Evolutionary conservation across 1,284 basidiomycete species (phyloP).

Genomic region (Cutaneotrichosporon mucoides): DNA sequence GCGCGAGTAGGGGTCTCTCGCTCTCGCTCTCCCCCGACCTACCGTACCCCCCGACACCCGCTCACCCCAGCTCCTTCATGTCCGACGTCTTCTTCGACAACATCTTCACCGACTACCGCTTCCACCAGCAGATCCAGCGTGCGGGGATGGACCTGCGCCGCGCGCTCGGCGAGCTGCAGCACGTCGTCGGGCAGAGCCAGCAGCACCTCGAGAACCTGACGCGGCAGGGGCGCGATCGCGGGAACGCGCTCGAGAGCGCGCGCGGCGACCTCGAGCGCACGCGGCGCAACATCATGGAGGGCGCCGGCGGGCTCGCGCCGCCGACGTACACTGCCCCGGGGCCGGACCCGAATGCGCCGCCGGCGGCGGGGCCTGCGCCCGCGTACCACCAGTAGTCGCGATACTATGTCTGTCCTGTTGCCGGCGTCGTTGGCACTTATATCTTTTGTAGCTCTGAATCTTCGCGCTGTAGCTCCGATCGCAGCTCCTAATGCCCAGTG

Average conservation of each 20-base stretch:
- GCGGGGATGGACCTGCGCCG: background rate
- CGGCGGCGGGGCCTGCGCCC: no score
- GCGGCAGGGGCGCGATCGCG: background rate
- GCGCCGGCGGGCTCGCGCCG: background rate
- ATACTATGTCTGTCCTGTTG: no score
- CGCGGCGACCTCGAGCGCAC: slow-evolving; percentile 8
- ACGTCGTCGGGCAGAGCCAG: slow-evolving; percentile 3
- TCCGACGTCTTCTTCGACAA: slow-evolving; percentile 29
- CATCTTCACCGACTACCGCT: slow-evolving; percentile 24
- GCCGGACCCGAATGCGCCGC: no score
- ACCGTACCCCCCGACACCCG: background rate
- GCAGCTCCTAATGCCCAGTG: no score
- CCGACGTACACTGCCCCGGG: background rate
- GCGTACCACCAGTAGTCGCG: no score
- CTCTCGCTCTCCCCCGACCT: background rate
- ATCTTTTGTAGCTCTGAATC: no score
- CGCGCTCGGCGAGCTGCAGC: background rate
- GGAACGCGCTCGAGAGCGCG: slow-evolving; percentile 3
- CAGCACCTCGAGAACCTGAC: background rate
- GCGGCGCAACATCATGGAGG: slow-evolving; percentile 9
- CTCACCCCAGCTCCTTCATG: slow-evolving; percentile 15
- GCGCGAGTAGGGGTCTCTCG: no score
- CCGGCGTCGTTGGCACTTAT: no score
- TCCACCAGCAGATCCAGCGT: slow-evolving; percentile 20
- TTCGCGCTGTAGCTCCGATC: no score